Evolutionary conservation across 2,329 filamentous ascomycete genomes (phyloP).

Genomic region (Penicillium thymicola): DNA sequence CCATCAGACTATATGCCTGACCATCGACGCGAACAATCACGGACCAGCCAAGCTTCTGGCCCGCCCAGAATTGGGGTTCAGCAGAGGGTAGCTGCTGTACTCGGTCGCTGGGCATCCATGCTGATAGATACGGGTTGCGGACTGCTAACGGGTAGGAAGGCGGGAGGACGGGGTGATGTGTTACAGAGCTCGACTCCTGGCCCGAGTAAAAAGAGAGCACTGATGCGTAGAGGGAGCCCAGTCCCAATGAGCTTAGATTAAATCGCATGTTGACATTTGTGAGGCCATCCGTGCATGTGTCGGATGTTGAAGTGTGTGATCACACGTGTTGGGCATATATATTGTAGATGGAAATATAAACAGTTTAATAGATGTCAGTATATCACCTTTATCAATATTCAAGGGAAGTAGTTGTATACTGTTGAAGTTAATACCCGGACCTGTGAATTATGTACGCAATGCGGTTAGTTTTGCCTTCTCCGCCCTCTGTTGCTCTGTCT

Average conservation of each 20-base stretch:
- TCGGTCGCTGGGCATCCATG: slow-evolving; percentile 45
- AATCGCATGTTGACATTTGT: slow-evolving; percentile 10
- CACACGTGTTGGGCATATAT: not conserved
- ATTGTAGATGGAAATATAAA: not conserved
- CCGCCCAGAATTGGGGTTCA: slow-evolving; percentile 45
- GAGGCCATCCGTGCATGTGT: not conserved
- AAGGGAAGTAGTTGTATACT: not conserved
- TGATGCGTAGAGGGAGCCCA: slow-evolving; percentile 24
- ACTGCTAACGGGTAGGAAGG: slow-evolving; percentile 47
- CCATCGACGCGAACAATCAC: slow-evolving; percentile 43
- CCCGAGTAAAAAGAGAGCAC: slow-evolving; percentile 13
- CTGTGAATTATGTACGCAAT: too few species aligned
- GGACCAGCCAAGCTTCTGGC: slow-evolving; percentile 42
- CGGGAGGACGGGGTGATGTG: slow-evolving; percentile 31
- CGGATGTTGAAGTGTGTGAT: not conserved
- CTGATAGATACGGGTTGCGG: slow-evolving; percentile 43
- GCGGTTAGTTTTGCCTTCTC: too few species aligned
- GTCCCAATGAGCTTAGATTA: slow-evolving; percentile 15
- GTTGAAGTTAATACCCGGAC: too few species aligned
- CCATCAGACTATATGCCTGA: slow-evolving; percentile 43
- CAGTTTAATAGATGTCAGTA: not conserved
- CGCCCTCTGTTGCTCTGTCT: too few species aligned
- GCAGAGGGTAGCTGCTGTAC: slow-evolving; percentile 37
- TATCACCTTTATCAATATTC: not conserved
- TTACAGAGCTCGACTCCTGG: slow-evolving; percentile 11